phyloP scores from a whole-genome alignment of 192 early-diverging fungal species.

The Allomyces macrogynus region DNA sequence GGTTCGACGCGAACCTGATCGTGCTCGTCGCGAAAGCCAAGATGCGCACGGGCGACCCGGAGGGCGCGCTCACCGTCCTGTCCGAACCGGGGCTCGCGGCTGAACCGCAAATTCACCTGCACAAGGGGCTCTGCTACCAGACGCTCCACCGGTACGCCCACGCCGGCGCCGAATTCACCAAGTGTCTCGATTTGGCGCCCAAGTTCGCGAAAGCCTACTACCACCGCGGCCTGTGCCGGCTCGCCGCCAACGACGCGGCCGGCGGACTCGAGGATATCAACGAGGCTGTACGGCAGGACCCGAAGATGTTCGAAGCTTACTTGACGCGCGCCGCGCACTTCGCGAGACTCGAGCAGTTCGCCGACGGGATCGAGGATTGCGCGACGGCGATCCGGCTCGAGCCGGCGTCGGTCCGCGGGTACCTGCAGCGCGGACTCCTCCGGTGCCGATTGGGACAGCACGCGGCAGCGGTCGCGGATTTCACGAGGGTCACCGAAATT shows the following conservation, averaged over 20 bases:
- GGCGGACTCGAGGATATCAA: slow-evolving; percentile 7
- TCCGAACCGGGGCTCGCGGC: not conserved
- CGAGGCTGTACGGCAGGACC: slow-evolving; percentile 1
- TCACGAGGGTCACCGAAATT: not conserved
- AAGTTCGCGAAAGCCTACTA: slow-evolving; percentile 27
- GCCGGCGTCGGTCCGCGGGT: slow-evolving; percentile 10
- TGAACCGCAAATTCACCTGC: slow-evolving; percentile 31
- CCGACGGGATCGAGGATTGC: slow-evolving; percentile 25
- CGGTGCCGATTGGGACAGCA: not conserved
- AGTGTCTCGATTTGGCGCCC: slow-evolving; percentile 17
- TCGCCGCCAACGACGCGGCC: slow-evolving; percentile 14
- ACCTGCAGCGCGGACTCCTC: not conserved
- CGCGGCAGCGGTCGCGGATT: not conserved
- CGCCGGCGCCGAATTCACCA: slow-evolving; percentile 20
- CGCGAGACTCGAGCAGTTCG: slow-evolving; percentile 5
- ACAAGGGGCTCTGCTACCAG: slow-evolving; percentile 29
- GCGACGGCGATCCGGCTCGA: slow-evolving; percentile 23
- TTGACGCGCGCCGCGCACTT: slow-evolving; percentile 24
- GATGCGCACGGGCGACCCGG: slow-evolving; percentile 13
- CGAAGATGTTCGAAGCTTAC: slow-evolving; percentile 29
- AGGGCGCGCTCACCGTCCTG: not conserved
- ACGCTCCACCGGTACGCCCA: slow-evolving; percentile 18
- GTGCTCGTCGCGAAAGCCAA: slow-evolving; percentile 28
- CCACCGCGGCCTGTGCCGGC: slow-evolving; percentile 26
- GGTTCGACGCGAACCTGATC: slow-evolving; percentile 21